Percentiles rank a stretch among this genome's conserved stretches.
Conservation (phyloP, 2,329 filamentous ascomycete genomes). For the Rasamsonia emersonii region DNA sequence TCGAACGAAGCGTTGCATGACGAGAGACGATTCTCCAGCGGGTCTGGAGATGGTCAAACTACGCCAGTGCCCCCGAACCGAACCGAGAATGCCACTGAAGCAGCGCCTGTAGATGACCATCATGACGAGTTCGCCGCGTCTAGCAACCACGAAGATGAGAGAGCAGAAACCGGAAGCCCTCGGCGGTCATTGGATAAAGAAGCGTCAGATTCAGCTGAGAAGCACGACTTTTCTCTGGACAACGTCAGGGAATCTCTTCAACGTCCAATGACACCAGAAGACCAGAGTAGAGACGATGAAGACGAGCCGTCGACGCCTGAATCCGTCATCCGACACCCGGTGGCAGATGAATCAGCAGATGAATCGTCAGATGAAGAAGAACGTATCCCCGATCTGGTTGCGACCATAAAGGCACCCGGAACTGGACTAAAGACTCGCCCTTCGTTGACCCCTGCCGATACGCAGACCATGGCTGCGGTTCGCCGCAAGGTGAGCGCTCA, state of each 20-base stretch:
- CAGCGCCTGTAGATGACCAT: conserved; percentile 16
- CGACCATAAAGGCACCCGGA: conserved; percentile 82
- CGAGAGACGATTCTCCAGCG: conserved; percentile 20
- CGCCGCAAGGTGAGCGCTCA: conserved; percentile 78
- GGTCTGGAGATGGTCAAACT: conserved; percentile 18
- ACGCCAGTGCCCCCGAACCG: conserved; percentile 22
- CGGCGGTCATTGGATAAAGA: too few species aligned
- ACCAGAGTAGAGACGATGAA: conserved; percentile 49
- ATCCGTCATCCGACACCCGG: conserved; percentile 76
- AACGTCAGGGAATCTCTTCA: conserved; percentile 29
- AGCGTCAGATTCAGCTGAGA: conserved; percentile 17
- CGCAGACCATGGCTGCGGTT: conserved; percentile 75
- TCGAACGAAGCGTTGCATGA: conserved; percentile 21
- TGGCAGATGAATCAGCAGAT: conserved; percentile 39
- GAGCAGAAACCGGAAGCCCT: too few species aligned
- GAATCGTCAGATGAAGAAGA: conserved; percentile 33
- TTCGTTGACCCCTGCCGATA: conserved; percentile 78
- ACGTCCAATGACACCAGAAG: conserved; percentile 40
- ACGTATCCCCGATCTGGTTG: conserved; percentile 69
- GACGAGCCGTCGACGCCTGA: conserved; percentile 66
- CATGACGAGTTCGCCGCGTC: conserved; percentile 3
- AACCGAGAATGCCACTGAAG: conserved; percentile 26
- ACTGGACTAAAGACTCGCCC: conserved; percentile 82
- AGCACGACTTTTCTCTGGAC: conserved; percentile 40
- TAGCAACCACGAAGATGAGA: too few species aligned